Base-by-base conservation (phyloP, 495 filamentous ascomycete species). In the Xylaria palmicola region DNA sequence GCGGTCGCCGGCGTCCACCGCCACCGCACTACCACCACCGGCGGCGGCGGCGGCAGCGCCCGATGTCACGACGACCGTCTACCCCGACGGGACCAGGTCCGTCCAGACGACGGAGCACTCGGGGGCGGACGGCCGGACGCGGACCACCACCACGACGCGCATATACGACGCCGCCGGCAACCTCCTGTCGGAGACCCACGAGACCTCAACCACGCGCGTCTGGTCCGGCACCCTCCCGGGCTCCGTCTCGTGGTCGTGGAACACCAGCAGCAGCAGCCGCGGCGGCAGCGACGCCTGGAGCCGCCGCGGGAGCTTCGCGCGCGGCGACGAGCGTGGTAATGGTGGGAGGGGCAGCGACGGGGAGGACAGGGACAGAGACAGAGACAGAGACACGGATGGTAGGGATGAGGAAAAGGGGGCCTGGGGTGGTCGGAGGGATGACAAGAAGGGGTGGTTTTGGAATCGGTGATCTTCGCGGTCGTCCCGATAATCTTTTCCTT, bases 401-500 rank as follows among this genome's bases (percentile, higher is more conserved):
- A n/a, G n/a, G n/a, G 34, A 50, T n/a, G 56, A 30, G 20, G 13
- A 32, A n/a, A 27, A 44, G 24, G 17, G 20, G 15, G 29, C 7
- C 5, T 22, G 41, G 37, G 30, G 7, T 4, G 54, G 15, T 22
- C 24, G 36, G 4, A 53, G 37, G 22, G 54, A 65, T 22, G 57
- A 62, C 36, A 71, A 68, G 41, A 47, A 43, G 1, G 68, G 69
- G n/a, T 75, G 73, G 71, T 72, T 74, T 32, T 75, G 73, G 71
- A 68, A 57, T 44, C 65, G 48, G 62, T 65, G 41, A 62, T 27
- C n/a, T 20, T 43, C 6, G 10, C 8, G 17, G 19, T n/a, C n/a
- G n/a, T n/a, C n/a, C n/a, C n/a, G n/a, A n/a, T n/a, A n/a, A n/a
- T n/a, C n/a, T n/a, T n/a, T n/a, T n/a, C n/a, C n/a, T n/a, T n/a